Conservation (phyloP, 176 grass and related monocot genomes). For the Stipa capillata region DNA sequence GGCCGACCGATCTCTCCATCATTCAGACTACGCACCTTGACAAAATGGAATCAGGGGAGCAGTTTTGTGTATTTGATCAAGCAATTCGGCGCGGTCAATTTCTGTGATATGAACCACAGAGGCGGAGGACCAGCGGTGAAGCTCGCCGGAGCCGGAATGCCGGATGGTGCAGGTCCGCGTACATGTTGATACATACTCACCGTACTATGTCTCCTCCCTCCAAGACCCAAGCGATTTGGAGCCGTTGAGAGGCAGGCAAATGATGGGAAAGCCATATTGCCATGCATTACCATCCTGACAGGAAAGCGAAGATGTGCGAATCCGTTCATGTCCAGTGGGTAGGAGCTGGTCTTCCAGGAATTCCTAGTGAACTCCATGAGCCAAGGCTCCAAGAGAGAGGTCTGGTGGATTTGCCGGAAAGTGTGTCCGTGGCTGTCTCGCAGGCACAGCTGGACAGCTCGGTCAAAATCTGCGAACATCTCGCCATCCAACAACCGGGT, state of each 20-base stretch:
- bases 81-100: background rate
- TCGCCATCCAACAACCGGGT: background rate
- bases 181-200: background rate
- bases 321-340: background rate
- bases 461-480: background rate
- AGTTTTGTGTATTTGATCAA: background rate
- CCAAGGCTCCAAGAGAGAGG: background rate
- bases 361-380: background rate
- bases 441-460: background rate
- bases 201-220: background rate
- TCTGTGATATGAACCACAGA: background rate
- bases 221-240: background rate
- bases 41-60: background rate
- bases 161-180: background rate
- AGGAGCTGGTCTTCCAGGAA: background rate
- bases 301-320: background rate
- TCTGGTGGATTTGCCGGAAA: background rate
- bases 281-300: background rate
- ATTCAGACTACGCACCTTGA: background rate
- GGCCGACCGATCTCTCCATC: background rate
- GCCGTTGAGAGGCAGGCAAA: no score
- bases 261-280: no score
- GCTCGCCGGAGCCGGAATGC: background rate
- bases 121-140: background rate
- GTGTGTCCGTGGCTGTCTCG: background rate